Evolutionary conservation across 306 rosid genomes (phyloP).

Genomic region (Rosa multiflora): DNA sequence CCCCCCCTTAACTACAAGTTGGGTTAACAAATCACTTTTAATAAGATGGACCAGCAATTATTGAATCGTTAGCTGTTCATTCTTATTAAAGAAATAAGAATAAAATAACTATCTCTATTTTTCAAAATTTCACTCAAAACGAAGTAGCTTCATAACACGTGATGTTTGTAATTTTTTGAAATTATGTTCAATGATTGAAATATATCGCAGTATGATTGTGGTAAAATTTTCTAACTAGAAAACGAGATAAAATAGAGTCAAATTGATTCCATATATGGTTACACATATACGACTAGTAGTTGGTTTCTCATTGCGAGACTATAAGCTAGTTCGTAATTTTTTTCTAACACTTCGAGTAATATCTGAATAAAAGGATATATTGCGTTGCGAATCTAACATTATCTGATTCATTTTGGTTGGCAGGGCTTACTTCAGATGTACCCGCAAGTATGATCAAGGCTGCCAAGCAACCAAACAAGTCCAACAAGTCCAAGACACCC

Average conservation of each 20-base stretch:
- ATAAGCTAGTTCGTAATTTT: too few species aligned
- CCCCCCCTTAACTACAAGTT: neutral
- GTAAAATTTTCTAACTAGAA: too few species aligned
- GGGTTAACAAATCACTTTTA: neutral
- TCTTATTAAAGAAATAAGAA: neutral
- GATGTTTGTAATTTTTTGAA: neutral
- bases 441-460: slow-evolving; percentile 59
- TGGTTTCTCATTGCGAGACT: too few species aligned
- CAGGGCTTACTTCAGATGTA: slow-evolving; percentile 88
- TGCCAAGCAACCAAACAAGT: slow-evolving; percentile 72
- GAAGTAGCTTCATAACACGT: neutral
- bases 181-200: too few species aligned
- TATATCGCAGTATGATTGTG: neutral
- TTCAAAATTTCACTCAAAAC: too few species aligned
- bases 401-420: neutral
- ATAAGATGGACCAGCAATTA: slow-evolving; percentile 9
- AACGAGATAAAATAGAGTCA: too few species aligned
- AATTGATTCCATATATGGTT: too few species aligned
- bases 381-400: neutral
- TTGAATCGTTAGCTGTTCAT: neutral
- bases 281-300: too few species aligned
- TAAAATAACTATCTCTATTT: too few species aligned
- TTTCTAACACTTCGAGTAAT: too few species aligned
- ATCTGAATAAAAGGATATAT: neutral
- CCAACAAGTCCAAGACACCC: slow-evolving; percentile 47